Evolutionary conservation across 768 basidiomycete species (phyloP), one percentile per base, ranked within the genome.

Genomic region (Polyporus arcularius): DNA sequence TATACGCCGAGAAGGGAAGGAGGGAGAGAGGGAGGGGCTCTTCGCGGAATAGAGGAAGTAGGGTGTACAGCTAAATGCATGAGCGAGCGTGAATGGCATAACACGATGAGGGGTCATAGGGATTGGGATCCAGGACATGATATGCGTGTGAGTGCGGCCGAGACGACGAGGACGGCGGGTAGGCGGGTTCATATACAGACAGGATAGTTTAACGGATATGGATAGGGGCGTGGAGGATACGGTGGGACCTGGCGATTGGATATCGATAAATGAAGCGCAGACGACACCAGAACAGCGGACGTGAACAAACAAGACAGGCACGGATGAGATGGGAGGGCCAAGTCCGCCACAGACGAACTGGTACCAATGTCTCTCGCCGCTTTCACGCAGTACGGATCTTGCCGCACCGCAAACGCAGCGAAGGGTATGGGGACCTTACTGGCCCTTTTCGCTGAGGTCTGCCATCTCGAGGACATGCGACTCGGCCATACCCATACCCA

Each of bases 391-490:
- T 10, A 21, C 46, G 46, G 46, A 11, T 12, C 46, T 18, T 48
- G 46, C 46, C 46, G 46, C 46, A 48, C 21, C 26, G 12, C 21
- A 18, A 3, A 26, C 26, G 8, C 12, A 15, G 53, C 40, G 15
- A 54, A 55, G 54, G 57, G 57, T 55, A 58, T 54, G 46, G 32
- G 41, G 48, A 14, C 49, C 49, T 58, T 40, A 58, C 15, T 59
- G 62, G 31, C 40, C 54, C 54, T 63, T 63, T 63, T 63, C 62
- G 57, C 54, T 63, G 51, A 64, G 42, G 54, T 67, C 63, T 16
- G 41, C 45, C 55, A 63, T 61, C 53, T 67, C 62, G 47, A 62
- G 53, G 52, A 53, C 57, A n/a, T 54, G 26, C 18, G 60, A 48
- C 9, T 63, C 53, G 3, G 35, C 62, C 45, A 61, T 55, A 51